These are phyloP conservation scores for Claviceps sp. DNA, from an alignment of 2,329 filamentous ascomycete species.

Conservation along the genomic window DNA sequence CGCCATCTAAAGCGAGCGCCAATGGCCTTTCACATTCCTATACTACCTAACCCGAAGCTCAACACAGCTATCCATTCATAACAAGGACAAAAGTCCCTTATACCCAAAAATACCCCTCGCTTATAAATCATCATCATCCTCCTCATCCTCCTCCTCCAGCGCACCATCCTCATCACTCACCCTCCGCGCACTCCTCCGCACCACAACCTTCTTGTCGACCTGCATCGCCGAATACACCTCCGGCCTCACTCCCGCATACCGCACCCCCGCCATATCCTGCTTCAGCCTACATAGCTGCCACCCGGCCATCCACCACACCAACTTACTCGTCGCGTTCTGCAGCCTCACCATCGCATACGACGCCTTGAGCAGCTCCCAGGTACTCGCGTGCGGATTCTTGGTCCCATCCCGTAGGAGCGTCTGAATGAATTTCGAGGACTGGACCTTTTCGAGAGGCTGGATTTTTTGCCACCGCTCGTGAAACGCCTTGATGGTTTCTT, in stretches of 20 bases:
- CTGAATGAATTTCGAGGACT: conserved; percentile 13
- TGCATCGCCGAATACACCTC: conserved; percentile 22
- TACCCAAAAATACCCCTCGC: neutral
- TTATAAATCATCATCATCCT: neutral
- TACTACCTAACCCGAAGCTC: no score
- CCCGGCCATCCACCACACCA: conserved; percentile 36
- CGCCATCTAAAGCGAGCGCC: no score
- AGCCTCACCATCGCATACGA: conserved; percentile 31
- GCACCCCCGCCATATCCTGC: conserved; percentile 12
- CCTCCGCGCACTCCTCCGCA: conserved; percentile 8
- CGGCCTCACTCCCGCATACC: conserved; percentile 20
- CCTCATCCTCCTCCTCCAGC: neutral
- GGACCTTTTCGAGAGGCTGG: conserved; percentile 17
- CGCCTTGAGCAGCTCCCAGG: conserved; percentile 38
- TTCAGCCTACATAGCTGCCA: conserved; percentile 36
- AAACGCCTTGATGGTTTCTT: conserved; percentile 18
- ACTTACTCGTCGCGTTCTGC: conserved; percentile 11
- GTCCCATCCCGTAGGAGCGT: conserved; percentile 15
- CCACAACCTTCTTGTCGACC: conserved; percentile 22
- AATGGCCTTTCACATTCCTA: no score
- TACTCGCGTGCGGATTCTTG: conserved; percentile 16
- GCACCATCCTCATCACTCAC: conserved; percentile 13
- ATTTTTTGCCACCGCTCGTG: conserved; percentile 31
- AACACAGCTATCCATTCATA: no score
- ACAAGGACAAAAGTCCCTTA: neutral